A percentile compares a stretch with the other conserved stretches of the same genome.
Evolutionary conservation across 1,139 yeast genomes (phyloP).

Genomic region (Scheffersomyces illinoinensis): DNA sequence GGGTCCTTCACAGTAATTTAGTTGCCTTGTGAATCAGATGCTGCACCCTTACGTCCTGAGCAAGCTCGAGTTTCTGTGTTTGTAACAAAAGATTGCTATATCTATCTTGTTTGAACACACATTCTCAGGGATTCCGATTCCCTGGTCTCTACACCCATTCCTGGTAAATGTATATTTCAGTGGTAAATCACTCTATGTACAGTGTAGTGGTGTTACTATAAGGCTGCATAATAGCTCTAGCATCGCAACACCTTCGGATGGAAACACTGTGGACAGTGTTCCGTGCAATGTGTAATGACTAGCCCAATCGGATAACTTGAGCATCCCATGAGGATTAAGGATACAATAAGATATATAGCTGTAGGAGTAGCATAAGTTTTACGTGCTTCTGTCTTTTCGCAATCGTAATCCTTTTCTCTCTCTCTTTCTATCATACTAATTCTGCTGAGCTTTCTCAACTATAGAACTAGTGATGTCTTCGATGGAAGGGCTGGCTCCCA

Average conservation of each 20-base stretch:
- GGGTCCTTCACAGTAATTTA: not conserved
- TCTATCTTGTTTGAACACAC: too few relatives aligned
- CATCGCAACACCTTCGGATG: not conserved
- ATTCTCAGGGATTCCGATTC: too few relatives aligned
- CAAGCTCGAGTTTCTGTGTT: too few relatives aligned
- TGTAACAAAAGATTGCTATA: too few relatives aligned
- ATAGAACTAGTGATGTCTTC: constrained; percentile 23
- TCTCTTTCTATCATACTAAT: not conserved
- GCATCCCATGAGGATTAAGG: not conserved
- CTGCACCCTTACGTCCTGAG: not conserved
- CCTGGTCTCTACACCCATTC: not conserved
- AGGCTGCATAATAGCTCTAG: not conserved
- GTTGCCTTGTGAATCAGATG: not conserved
- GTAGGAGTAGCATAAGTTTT: not conserved
- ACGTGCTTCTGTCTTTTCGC: not conserved
- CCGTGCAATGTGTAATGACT: not conserved
- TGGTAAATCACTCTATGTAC: not conserved
- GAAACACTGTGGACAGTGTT: not conserved
- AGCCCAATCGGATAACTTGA: not conserved
- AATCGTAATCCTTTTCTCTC: not conserved
- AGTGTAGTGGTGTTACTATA: not conserved
- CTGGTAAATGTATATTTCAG: not conserved
- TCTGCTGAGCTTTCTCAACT: constrained; percentile 11
- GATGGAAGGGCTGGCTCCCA: constrained; percentile 16
- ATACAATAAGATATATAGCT: not conserved